Base-by-base conservation (phyloP, 441 rosid genomes). In the Bruguiera hainesii region DNA sequence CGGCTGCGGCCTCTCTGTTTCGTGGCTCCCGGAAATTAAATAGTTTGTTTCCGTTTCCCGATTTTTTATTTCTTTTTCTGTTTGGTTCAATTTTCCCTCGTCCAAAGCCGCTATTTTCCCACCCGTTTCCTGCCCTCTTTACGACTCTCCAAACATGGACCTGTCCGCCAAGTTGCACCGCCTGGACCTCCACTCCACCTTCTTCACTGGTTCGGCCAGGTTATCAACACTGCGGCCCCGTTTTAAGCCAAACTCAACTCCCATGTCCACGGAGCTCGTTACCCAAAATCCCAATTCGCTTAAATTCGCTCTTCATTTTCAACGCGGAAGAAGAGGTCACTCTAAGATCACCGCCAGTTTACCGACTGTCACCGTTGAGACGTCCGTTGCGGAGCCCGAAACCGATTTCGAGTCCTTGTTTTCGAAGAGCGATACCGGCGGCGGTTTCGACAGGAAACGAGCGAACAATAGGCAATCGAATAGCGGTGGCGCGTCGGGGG, bases 331-430 rank as follows among this genome's bases (percentile, higher is more conserved):
- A 64, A 79, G 79, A 68, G 61, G 62, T 31, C 63, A n/a, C 69
- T 55, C 74, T 18, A 75, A 53, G 70, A 80, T 83, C 65, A 56
- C 70, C 31, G 73, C 84, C 60, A 89, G 80, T 23, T 18, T 83
- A 10, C 84, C 95, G 61, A 79, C 96, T 1, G 73, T 87, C 71
- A 82, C 81, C 64, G 82, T 81, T 42, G 90, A 87, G 35, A 76
- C 81, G n/a, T 75, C 84, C 6, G 76, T 82, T 20, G 85, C 77
- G 29, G 76, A 81, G 50, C 58, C 75, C 5, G 67, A 65, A 73
- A 78, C 78, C 42, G 95, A 90, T 63, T 73, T 89, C 51, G 95
- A 93, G 58, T 89, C 97, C 9, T 82, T 90, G 73, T 89, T 90
- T 71, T 89, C 95, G 0, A 33, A 33, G 37, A 76, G 60, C 50